Base-by-base conservation (phyloP, 257 asterid genomes). In the Scutellaria minor region DNA sequence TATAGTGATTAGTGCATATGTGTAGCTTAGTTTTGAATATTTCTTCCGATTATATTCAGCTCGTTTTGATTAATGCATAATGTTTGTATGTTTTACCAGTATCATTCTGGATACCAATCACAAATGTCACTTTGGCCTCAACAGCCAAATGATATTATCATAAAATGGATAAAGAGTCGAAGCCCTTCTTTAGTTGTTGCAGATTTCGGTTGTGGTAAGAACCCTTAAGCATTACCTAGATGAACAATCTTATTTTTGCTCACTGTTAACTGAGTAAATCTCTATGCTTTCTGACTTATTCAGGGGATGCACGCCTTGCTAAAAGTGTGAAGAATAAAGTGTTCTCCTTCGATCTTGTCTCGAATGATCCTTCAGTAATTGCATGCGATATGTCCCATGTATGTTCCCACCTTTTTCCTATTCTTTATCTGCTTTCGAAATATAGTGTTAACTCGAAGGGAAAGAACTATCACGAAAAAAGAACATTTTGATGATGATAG, bases 361-460 rank as follows among this genome's bases (percentile, higher is more conserved):
- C 99, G 39, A 84, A 72, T 20, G 92, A 91, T 71, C 92, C 98
- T 66, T 87, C 92, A 5, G 98, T 94, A 5, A 83, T 92, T 74
- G 97, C 96, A 39, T 91, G 99, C 70, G 96, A 95, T 80, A 95
- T 95, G 99, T 87, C 99, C 74, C 79, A 82, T 64, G 99, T 91
- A 83, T 44, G 91, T 67, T 47, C 74, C 47, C 5, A 12, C 6
- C 66, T 27, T 48, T 66, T 66, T 35, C 59, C 47, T 55, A 18
- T 39, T 50, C 58, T 20, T 52, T 46, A 10, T 71, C 45, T 45
- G 9, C n/a, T 31, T 42, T 22, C 62, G 47, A 27, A 31, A 14
- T 41, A n/a, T 5, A 46, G 37, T 53, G 50, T 18, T 68, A 15
- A 45, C 24, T 54, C 53, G 66, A 73, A 64, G 48, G 31, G 22